These are phyloP conservation scores for Yarrowia galli DNA, from an alignment of 1,139 yeast genomes.

Conservation along the genomic window DNA sequence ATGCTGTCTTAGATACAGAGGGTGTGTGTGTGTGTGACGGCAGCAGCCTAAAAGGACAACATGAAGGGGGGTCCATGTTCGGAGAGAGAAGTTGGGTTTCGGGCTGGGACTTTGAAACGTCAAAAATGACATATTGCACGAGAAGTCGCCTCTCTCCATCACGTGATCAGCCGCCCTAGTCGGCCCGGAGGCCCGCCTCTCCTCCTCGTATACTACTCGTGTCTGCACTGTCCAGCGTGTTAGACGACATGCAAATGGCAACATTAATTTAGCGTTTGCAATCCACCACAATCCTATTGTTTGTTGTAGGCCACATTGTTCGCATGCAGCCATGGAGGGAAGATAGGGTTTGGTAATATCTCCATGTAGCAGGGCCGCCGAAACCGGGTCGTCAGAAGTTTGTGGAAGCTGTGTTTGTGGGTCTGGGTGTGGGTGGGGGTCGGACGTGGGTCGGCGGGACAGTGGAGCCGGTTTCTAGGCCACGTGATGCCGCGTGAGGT, in stretches of 20 bases:
- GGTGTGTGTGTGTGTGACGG: no score
- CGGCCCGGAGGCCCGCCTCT: no score
- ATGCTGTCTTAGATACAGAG: constrained; percentile 16
- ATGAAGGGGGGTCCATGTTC: background rate
- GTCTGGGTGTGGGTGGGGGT: no score
- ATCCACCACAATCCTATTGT: constrained; percentile 16
- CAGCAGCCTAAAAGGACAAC: background rate
- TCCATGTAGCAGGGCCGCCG: constrained; percentile 23
- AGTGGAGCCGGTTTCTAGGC: no score
- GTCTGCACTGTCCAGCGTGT: background rate
- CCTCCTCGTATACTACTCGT: background rate
- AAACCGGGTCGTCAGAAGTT: background rate
- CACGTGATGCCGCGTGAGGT: no score
- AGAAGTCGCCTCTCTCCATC: no score
- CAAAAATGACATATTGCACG: no score
- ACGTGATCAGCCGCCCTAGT: no score
- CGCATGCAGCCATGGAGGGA: constrained; percentile 29
- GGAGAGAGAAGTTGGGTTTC: background rate
- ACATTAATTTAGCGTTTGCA: background rate
- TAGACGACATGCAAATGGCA: background rate
- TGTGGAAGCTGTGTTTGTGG: no score
- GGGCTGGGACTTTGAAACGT: background rate
- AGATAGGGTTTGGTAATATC: constrained; percentile 33
- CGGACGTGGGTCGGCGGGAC: no score
- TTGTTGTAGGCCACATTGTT: background rate